Evolutionary conservation across 1,284 basidiomycete species (phyloP), one percentile per base, ranked within the genome.

Genomic region (Marasmius oreades): DNA sequence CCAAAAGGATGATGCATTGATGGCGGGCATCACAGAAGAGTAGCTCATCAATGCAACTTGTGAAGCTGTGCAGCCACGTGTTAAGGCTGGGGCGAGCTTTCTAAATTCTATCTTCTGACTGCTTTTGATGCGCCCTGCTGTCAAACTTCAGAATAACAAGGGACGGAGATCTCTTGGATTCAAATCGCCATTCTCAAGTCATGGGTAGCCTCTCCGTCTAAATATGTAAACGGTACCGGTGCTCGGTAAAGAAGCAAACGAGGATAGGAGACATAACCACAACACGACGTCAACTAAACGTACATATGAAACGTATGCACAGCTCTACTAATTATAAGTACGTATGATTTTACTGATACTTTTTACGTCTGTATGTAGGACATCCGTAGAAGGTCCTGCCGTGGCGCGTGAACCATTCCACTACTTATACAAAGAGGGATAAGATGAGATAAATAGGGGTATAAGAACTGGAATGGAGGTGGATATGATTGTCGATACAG

Each of bases 11-110:
- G 28, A 10, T 5, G 10, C 5, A 10, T 5, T 31, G 28, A 31
- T 45, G 44, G 44, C 44, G 44, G 44, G 44, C 44, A 45, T 45
- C 44, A 45, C 44, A 45, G 44, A 45, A 7, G 24, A 45, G 14
- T 18, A 45, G 20, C 24, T 23, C 20, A 24, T 23, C 44, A 45
- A 45, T 5, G 24, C 44, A 12, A 23, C 44, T 42, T 45, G 20
- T 12, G 44, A 45, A 45, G 8, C 11, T 11, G 44, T 45, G 22
- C 22, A 45, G 44, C 44, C 44, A 45, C 44, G 44, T 45, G 44
- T 31, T 31, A 31, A n/a, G 36, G 42, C n/a, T n/a, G 23, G 7
- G 6, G 42, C 7, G 5, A 43, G 16, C n/a, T n/a, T 43, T 43
- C 7, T n/a, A n/a, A n/a, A n/a, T n/a, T n/a, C 28, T 31, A 4